These are phyloP conservation scores for Papilionanthe hybrid DNA, from an alignment of 116 monocot genomes.

Conservation along the genomic window DNA sequence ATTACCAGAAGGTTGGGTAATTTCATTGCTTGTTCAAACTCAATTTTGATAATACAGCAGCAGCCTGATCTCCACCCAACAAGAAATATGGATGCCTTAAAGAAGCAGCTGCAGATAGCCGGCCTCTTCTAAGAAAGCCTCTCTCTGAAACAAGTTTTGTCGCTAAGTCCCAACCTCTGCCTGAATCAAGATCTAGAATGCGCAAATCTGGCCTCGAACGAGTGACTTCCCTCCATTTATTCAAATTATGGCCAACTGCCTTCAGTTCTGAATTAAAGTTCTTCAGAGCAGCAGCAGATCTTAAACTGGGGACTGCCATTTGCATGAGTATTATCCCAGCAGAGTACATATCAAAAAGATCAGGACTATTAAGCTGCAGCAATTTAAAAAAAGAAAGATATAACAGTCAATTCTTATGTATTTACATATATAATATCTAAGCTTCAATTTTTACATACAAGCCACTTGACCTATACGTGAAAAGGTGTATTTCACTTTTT, in stretches of 20 bases:
- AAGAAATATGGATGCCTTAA: slow-evolving; percentile 88
- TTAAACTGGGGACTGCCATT: slow-evolving; percentile 73
- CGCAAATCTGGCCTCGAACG: slow-evolving; percentile 52
- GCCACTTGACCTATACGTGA: no score
- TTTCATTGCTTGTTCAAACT: slow-evolving; percentile 33
- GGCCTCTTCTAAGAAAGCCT: slow-evolving; percentile 45
- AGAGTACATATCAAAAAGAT: slow-evolving; percentile 91
- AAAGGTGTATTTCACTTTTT: no score
- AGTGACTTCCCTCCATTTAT: slow-evolving; percentile 58
- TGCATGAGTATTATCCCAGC: slow-evolving; percentile 85
- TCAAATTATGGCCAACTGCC: slow-evolving; percentile 59
- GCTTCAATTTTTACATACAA: no score
- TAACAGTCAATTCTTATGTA: no score
- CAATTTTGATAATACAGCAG: slow-evolving; percentile 73
- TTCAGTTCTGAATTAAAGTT: slow-evolving; percentile 83
- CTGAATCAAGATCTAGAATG: slow-evolving; percentile 73
- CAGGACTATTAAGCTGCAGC: slow-evolving; percentile 84
- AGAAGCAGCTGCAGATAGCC: slow-evolving; percentile 72
- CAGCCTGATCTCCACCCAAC: slow-evolving; percentile 79
- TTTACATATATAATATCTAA: no score
- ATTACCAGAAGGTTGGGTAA: background rate
- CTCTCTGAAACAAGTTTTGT: slow-evolving; percentile 73
- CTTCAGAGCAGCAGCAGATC: slow-evolving; percentile 61
- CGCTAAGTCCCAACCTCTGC: slow-evolving; percentile 86
- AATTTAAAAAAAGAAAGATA: slow-evolving; percentile 1